These are phyloP conservation scores for Celoporthe dispersa DNA, from an alignment of 2,329 filamentous ascomycete species.

Conservation along the genomic window DNA sequence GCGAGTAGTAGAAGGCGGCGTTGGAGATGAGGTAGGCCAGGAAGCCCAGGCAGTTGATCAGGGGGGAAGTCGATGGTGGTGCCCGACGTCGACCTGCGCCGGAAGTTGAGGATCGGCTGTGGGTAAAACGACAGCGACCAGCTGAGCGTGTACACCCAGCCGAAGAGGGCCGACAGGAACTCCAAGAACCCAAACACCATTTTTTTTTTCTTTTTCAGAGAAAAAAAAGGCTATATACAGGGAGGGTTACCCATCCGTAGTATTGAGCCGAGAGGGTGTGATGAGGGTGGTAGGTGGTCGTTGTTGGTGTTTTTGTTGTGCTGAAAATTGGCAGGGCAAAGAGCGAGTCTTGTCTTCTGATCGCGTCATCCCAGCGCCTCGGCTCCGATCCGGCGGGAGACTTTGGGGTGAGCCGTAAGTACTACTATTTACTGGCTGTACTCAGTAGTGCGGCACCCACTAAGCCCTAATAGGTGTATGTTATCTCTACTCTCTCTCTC, in stretches of 20 bases:
- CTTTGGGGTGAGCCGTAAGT: background rate
- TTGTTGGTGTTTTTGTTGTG: background rate
- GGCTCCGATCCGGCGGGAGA: background rate
- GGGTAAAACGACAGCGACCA: slow-evolving; percentile 95
- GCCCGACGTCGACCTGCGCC: slow-evolving; percentile 76
- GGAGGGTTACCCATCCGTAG: slow-evolving; percentile 1
- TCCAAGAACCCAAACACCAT: slow-evolving; percentile 46
- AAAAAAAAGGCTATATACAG: background rate
- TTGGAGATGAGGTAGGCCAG: slow-evolving; percentile 77
- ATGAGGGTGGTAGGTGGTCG: background rate
- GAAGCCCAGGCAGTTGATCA: slow-evolving; percentile 74
- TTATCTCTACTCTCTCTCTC: background rate
- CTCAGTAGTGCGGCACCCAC: too few species aligned
- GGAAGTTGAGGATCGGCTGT: slow-evolving; percentile 80
- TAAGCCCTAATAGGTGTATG: background rate
- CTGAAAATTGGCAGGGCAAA: background rate
- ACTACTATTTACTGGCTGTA: background rate
- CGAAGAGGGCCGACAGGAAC: slow-evolving; percentile 62
- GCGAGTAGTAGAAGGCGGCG: slow-evolving; percentile 75
- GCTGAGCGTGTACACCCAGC: slow-evolving; percentile 75
- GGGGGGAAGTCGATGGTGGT: slow-evolving; percentile 87
- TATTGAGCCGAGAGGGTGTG: background rate
- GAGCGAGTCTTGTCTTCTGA: background rate
- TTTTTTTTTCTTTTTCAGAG: background rate
- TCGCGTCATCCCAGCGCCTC: slow-evolving; percentile 12